phyloP scores from a whole-genome alignment of 1,284 basidiomycete genomes.

The Cutaneotrichosporon daszewskae region DNA sequence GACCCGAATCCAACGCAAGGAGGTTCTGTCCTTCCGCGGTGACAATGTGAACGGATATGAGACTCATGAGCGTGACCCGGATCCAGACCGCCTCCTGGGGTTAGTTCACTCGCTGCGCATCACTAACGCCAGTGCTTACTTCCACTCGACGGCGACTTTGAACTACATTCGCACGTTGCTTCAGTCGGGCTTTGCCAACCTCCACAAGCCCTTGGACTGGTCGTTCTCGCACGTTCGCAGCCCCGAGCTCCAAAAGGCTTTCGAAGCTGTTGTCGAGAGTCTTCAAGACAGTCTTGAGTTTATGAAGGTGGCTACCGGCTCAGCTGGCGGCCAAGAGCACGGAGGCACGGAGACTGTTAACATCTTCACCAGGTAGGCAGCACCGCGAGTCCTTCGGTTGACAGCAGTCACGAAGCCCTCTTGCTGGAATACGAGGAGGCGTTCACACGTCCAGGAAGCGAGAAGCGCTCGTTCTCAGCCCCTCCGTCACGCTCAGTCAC shows the following conservation, averaged over 20 bases:
- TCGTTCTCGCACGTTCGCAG: constrained; percentile 87
- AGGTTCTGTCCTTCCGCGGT: constrained; percentile 58
- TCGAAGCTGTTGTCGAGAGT: constrained; percentile 74
- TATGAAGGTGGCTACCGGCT: constrained; percentile 66
- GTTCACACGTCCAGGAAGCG: constrained; percentile 60
- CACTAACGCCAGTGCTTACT: constrained; percentile 67
- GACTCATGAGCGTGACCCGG: constrained; percentile 65
- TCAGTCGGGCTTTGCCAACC: constrained; percentile 81
- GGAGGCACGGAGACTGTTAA: constrained; percentile 85
- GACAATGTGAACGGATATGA: constrained; percentile 89
- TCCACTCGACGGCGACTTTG: constrained; percentile 87
- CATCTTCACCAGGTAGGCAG: constrained; percentile 75
- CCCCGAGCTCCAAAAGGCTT: constrained; percentile 67
- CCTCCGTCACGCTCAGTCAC: constrained; percentile 20
- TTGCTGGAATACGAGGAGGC: constrained; percentile 92
- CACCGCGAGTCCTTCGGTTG: neutral
- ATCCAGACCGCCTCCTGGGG: constrained; percentile 75
- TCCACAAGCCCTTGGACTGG: constrained; percentile 88
- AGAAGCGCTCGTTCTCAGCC: constrained; percentile 17
- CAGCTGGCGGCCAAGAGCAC: constrained; percentile 51
- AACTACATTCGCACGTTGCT: constrained; percentile 87
- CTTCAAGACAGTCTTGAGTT: constrained; percentile 91
- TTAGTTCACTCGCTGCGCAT: constrained; percentile 12
- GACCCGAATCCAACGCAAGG: constrained; percentile 32
- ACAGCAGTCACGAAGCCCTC: constrained; percentile 77